These are phyloP conservation scores for Phytophthora sp. DNA, from an alignment of 352 stramenopile genomes.

Conservation along the genomic window DNA sequence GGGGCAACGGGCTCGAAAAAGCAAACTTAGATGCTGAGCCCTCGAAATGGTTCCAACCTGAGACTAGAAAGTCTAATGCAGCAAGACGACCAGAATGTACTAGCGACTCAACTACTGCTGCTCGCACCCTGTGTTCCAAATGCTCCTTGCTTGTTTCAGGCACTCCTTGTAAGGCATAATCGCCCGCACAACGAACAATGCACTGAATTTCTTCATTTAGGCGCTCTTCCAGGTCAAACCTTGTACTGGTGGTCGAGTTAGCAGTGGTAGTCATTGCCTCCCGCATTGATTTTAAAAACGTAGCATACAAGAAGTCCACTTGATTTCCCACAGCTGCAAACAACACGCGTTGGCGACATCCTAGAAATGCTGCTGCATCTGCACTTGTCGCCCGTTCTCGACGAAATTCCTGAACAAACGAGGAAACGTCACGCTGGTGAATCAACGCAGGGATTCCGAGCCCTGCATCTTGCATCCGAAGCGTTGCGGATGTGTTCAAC, in stretches of 20 bases:
- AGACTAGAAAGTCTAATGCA: slow-evolving; percentile 66
- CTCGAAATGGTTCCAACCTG: slow-evolving; percentile 43
- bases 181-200: slow-evolving; percentile 36
- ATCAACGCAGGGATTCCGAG: slow-evolving; percentile 58
- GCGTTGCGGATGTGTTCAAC: slow-evolving; percentile 55
- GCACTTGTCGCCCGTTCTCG: slow-evolving; percentile 29
- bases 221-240: slow-evolving; percentile 52
- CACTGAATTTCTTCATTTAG: slow-evolving; percentile 62
- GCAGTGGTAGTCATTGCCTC: slow-evolving; percentile 35
- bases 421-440: slow-evolving; percentile 61
- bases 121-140: slow-evolving; percentile 42
- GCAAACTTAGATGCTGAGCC: slow-evolving; percentile 10
- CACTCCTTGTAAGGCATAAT: slow-evolving; percentile 41
- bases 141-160: slow-evolving; percentile 52
- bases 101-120: slow-evolving; percentile 53
- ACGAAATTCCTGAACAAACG: slow-evolving; percentile 56
- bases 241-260: slow-evolving; percentile 6
- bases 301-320: slow-evolving; percentile 53
- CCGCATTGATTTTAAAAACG: slow-evolving; percentile 45
- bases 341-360: slow-evolving; percentile 44
- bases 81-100: slow-evolving; percentile 52
- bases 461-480: slow-evolving; percentile 59
- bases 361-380: slow-evolving; percentile 49
- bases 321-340: slow-evolving; percentile 42
- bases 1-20: slow-evolving; percentile 52